phyloP scores from a whole-genome alignment of 345 rosid genomes.

The Punica granatum region DNA sequence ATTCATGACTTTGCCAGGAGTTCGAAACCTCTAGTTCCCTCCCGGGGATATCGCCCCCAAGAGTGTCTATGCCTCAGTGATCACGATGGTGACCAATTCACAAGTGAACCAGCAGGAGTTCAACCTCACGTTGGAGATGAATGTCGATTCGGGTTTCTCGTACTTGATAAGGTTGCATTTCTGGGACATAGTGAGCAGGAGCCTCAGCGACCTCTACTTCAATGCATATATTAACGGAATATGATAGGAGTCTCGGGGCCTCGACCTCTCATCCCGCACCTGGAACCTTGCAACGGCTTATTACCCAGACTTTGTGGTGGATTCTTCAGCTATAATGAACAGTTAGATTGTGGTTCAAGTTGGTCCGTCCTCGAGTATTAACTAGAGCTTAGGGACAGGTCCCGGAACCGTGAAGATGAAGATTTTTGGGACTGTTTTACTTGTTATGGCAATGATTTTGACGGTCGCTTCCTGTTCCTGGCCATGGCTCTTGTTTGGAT shows the following conservation, averaged over 20 bases:
- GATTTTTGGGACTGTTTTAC: slow-evolving; percentile 45
- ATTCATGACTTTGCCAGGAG: slow-evolving; percentile 55
- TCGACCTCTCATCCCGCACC: slow-evolving; percentile 49
- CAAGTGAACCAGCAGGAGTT: slow-evolving; percentile 41
- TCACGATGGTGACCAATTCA: slow-evolving; percentile 45
- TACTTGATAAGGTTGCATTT: slow-evolving; percentile 70
- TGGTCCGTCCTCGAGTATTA: slow-evolving; percentile 33
- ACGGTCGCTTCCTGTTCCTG: slow-evolving; percentile 28
- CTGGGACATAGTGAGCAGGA: slow-evolving; percentile 73
- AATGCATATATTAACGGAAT: slow-evolving; percentile 52
- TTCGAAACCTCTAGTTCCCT: slow-evolving; percentile 23
- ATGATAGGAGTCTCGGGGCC: slow-evolving; percentile 27
- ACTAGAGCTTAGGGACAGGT: slow-evolving; percentile 23
- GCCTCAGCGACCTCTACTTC: slow-evolving; percentile 52
- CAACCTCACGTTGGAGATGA: slow-evolving; percentile 68
- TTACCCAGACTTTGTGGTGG: slow-evolving; percentile 45
- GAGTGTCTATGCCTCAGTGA: slow-evolving; percentile 48
- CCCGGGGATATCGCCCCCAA: slow-evolving; percentile 44
- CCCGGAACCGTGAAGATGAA: slow-evolving; percentile 25
- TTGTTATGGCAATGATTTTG: slow-evolving; percentile 40
- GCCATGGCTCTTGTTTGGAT: slow-evolving; percentile 35
- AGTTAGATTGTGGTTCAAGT: slow-evolving; percentile 55
- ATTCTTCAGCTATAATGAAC: slow-evolving; percentile 38
- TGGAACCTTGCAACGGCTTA: slow-evolving; percentile 48
- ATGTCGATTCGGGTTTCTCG: slow-evolving; percentile 42